A percentile compares a stretch with the other conserved stretches of the same genome.
Conservation (phyloP, 1,284 basidiomycete species). For the Cryptococcus jaspeensis region DNA sequence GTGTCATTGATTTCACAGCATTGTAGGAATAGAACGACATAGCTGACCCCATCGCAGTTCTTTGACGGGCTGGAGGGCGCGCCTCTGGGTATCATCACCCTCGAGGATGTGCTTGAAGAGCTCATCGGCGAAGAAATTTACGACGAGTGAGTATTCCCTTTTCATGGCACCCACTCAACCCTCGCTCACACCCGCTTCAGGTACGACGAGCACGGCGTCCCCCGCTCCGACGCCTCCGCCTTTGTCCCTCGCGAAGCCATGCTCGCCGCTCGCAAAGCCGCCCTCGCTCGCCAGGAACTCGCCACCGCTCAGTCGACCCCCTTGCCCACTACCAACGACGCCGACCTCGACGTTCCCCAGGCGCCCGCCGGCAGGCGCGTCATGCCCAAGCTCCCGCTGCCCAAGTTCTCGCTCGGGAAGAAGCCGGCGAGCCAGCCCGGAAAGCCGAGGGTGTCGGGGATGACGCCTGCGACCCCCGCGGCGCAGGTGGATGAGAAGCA, state of each 20-base stretch:
- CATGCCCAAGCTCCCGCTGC: slow-evolving; percentile 30
- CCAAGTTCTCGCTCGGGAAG: slow-evolving; percentile 29
- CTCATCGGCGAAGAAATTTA: slow-evolving; percentile 87
- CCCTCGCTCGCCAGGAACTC: slow-evolving; percentile 28
- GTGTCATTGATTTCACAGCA: slow-evolving; percentile 18
- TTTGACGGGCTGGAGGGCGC: slow-evolving; percentile 66
- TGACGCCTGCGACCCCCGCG: slow-evolving; percentile 1
- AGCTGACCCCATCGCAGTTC: slow-evolving; percentile 55
- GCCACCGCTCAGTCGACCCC: slow-evolving; percentile 23
- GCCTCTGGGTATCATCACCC: slow-evolving; percentile 87
- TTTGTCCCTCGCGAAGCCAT: slow-evolving; percentile 40
- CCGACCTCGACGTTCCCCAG: slow-evolving; percentile 18
- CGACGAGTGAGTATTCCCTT: slow-evolving; percentile 61
- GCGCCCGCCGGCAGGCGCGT: slow-evolving; percentile 5
- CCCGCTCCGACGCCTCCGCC: slow-evolving; percentile 27
- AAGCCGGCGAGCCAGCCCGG: slow-evolving; percentile 30
- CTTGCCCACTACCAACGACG: slow-evolving; percentile 21
- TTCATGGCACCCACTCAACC: background rate
- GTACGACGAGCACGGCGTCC: slow-evolving; percentile 32
- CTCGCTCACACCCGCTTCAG: slow-evolving; percentile 4
- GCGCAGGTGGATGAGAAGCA: background rate
- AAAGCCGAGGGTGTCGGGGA: slow-evolving; percentile 13
- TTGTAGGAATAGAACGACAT: too few relatives aligned
- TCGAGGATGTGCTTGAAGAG: slow-evolving; percentile 90
- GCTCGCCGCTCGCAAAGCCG: slow-evolving; percentile 32